Conservation (phyloP, 768 basidiomycete species). For the Steccherinum ochraceum region DNA sequence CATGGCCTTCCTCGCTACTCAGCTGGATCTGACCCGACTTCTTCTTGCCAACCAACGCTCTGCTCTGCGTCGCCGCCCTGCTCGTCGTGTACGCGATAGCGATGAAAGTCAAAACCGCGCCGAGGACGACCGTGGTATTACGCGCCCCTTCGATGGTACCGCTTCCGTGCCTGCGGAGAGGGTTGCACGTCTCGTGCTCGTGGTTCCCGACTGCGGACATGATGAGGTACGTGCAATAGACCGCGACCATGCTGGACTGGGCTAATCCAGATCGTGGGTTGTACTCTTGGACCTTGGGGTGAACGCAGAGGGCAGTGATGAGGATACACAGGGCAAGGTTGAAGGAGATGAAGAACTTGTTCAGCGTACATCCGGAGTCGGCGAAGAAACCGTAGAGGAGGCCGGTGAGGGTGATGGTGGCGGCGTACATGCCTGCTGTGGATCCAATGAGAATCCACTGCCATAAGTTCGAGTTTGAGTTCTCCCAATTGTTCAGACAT, state of each 20-base stretch:
- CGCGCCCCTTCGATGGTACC: slow-evolving; percentile 56
- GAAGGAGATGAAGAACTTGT: slow-evolving; percentile 96
- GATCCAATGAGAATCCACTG: slow-evolving; percentile 94
- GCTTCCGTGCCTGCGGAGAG: slow-evolving; percentile 54
- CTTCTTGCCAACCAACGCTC: slow-evolving; percentile 79
- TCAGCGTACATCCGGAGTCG: slow-evolving; percentile 78
- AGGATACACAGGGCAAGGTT: slow-evolving; percentile 79
- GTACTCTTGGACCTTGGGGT: slow-evolving; percentile 82
- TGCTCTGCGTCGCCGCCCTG: slow-evolving; percentile 91
- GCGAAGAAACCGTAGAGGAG: slow-evolving; percentile 92
- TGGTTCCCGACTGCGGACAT: slow-evolving; percentile 93
- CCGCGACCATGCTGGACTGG: slow-evolving; percentile 95
- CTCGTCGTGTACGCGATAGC: slow-evolving; percentile 98
- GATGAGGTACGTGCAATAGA: slow-evolving; percentile 93
- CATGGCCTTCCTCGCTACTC: slow-evolving; percentile 43
- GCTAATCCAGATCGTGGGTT: slow-evolving; percentile 94
- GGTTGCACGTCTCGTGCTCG: slow-evolving; percentile 83
- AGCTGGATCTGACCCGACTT: slow-evolving; percentile 60
- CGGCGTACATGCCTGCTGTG: slow-evolving; percentile 82
- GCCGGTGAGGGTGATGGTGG: slow-evolving; percentile 78
- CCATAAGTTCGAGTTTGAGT: slow-evolving; percentile 83
- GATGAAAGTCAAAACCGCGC: slow-evolving; percentile 93
- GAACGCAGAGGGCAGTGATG: slow-evolving; percentile 76
- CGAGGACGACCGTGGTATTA: slow-evolving; percentile 82
- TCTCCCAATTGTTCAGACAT: slow-evolving; percentile 94